A percentile compares a stretch with the other conserved stretches of the same genome.
phyloP scores from a whole-genome alignment of 805 yeast species.

The Kregervanrija pseudodelftensis region DNA sequence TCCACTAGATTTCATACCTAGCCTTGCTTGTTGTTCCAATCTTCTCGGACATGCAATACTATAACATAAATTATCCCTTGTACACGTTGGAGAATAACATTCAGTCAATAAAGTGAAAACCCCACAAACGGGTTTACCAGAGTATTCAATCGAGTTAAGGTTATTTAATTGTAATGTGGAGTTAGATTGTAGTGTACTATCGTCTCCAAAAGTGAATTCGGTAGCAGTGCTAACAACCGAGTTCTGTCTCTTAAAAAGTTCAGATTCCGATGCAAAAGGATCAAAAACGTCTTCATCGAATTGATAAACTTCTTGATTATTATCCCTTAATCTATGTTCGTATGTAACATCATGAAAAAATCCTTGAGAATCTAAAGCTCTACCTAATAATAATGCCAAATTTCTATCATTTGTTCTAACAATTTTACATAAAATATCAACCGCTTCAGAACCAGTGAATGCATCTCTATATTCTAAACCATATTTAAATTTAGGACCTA shows the following conservation, averaged over 20 bases:
- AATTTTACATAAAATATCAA: constrained; percentile 79
- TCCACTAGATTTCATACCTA: constrained; percentile 82
- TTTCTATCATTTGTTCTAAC: constrained; percentile 88
- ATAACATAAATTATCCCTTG: constrained; percentile 80
- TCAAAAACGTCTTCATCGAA: constrained; percentile 49
- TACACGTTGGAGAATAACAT: constrained; percentile 96
- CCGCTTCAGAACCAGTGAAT: constrained; percentile 90
- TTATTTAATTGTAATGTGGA: neutral
- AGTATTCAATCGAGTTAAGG: constrained; percentile 1
- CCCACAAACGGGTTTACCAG: constrained; percentile 57
- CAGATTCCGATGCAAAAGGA: constrained; percentile 8
- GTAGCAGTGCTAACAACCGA: constrained; percentile 21
- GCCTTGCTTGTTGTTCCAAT: constrained; percentile 89
- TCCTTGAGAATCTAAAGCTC: constrained; percentile 91
- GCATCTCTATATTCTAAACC: constrained; percentile 89
- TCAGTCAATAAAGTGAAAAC: constrained; percentile 89
- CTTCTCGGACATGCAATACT: constrained; percentile 95
- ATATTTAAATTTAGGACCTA: constrained; percentile 80
- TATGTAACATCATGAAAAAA: constrained; percentile 93
- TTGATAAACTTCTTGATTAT: constrained; percentile 80
- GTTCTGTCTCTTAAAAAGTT: constrained; percentile 19
- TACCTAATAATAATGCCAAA: constrained; percentile 78
- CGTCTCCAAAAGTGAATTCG: constrained; percentile 8
- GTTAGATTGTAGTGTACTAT: constrained; percentile 1
- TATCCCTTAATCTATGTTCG: constrained; percentile 87